A percentile compares a stretch with the other conserved stretches of the same genome.
phyloP scores from a whole-genome alignment of 2,329 filamentous ascomycete genomes.

The Aspergillus floridensis region DNA sequence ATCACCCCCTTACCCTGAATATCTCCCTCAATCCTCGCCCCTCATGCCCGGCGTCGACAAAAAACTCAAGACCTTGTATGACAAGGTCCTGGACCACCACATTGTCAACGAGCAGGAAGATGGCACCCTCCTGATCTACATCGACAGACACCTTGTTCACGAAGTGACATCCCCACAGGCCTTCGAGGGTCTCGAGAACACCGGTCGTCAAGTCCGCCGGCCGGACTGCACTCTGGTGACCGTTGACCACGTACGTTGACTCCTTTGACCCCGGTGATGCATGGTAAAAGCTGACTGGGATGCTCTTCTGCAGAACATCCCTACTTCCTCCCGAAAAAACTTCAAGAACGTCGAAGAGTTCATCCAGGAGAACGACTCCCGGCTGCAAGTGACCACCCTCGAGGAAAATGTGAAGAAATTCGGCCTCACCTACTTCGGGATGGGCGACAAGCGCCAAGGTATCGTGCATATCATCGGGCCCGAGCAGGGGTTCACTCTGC shows the following conservation, averaged over 20 bases:
- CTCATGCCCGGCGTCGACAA: slow-evolving; percentile 73
- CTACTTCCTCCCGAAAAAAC: slow-evolving; percentile 83
- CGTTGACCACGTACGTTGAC: slow-evolving; percentile 79
- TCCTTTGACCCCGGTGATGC: neutral
- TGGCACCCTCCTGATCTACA: slow-evolving; percentile 89
- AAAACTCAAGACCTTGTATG: slow-evolving; percentile 82
- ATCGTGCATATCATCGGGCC: slow-evolving; percentile 98
- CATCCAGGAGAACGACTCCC: slow-evolving; percentile 90
- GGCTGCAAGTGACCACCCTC: slow-evolving; percentile 89
- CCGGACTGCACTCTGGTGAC: slow-evolving; percentile 96
- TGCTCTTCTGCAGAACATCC: slow-evolving; percentile 68
- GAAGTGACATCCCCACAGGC: slow-evolving; percentile 99
- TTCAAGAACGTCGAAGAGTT: slow-evolving; percentile 93
- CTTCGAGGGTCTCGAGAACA: slow-evolving; percentile 91
- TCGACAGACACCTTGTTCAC: slow-evolving; percentile 94
- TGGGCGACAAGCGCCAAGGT: slow-evolving; percentile 93
- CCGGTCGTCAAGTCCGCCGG: slow-evolving; percentile 80
- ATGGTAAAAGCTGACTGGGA: neutral
- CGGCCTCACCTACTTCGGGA: slow-evolving; percentile 93
- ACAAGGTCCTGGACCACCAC: slow-evolving; percentile 95
- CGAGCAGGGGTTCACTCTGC: slow-evolving; percentile 97
- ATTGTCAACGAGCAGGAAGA: slow-evolving; percentile 94
- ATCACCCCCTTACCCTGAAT: neutral
- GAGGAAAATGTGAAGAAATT: slow-evolving; percentile 98
- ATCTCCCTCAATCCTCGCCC: slow-evolving; percentile 23